These are phyloP conservation scores for Sarocladiaceae sp. DNA, from an alignment of 2,329 filamentous ascomycete genomes.

Conservation along the genomic window DNA sequence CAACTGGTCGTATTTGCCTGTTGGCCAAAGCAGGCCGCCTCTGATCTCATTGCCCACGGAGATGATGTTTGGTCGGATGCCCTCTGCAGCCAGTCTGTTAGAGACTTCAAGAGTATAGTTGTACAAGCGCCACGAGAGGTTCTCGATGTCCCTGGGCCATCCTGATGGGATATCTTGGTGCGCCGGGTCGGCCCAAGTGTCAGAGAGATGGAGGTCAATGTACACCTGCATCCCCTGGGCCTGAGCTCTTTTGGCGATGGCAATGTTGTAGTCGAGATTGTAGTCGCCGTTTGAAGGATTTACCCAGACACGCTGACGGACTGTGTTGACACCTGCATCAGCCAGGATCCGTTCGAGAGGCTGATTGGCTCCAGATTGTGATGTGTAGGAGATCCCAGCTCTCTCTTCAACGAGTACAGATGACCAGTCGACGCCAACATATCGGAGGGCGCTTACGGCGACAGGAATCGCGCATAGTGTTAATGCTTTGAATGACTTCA, in stretches of 20 bases:
- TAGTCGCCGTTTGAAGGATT: slow-evolving; percentile 62
- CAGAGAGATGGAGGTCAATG: slow-evolving; percentile 62
- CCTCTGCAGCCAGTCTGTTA: slow-evolving; percentile 54
- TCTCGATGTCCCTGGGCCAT: slow-evolving; percentile 57
- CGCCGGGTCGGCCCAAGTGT: slow-evolving; percentile 67
- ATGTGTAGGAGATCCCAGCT: slow-evolving; percentile 58
- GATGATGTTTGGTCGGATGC: slow-evolving; percentile 56
- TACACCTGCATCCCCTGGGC: slow-evolving; percentile 57
- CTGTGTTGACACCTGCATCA: slow-evolving; percentile 60
- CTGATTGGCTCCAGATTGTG: slow-evolving; percentile 44
- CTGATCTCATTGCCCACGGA: slow-evolving; percentile 74
- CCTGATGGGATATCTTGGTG: slow-evolving; percentile 59
- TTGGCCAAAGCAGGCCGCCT: slow-evolving; percentile 60
- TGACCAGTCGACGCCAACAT: slow-evolving; percentile 68
- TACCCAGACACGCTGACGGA: slow-evolving; percentile 70
- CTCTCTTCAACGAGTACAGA: slow-evolving; percentile 61
- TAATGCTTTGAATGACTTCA: background rate
- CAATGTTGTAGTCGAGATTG: slow-evolving; percentile 65
- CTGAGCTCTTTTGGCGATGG: slow-evolving; percentile 61
- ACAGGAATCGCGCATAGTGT: background rate
- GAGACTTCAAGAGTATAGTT: slow-evolving; percentile 63
- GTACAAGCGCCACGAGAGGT: slow-evolving; percentile 59
- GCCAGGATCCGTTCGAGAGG: slow-evolving; percentile 61
- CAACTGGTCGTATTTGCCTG: slow-evolving; percentile 48
- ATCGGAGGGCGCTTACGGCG: slow-evolving; percentile 37